Evolutionary conservation across 495 filamentous ascomycete genomes (phyloP).

Genomic region (Lichina pygmaea): DNA sequence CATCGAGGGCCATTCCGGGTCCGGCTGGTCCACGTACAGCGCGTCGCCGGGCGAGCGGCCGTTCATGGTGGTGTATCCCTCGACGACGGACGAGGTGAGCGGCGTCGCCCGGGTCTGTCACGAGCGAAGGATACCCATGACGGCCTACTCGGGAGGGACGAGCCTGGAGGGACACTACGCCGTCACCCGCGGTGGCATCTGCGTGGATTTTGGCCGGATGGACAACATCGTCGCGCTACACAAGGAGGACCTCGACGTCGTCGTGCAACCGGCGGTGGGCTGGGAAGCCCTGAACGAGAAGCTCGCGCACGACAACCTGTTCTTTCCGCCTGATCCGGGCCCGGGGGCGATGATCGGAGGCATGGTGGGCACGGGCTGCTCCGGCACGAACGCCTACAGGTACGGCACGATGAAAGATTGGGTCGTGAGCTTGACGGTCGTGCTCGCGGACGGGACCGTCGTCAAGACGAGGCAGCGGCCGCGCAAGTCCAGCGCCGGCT

Average conservation of each 20-base stretch:
- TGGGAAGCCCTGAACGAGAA: constrained; percentile 58
- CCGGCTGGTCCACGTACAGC: constrained; percentile 71
- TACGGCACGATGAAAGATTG: constrained; percentile 96
- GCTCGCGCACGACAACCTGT: constrained; percentile 35
- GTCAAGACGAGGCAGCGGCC: constrained; percentile 67
- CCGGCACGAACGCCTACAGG: constrained; percentile 74
- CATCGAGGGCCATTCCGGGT: constrained; percentile 44
- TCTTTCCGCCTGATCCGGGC: constrained; percentile 67
- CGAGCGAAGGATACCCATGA: constrained; percentile 39
- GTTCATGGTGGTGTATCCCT: constrained; percentile 30
- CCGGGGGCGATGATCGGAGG: constrained; percentile 76
- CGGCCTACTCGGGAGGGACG: constrained; percentile 50
- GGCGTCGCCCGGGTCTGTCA: constrained; percentile 54
- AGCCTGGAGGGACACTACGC: constrained; percentile 60
- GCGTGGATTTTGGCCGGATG: constrained; percentile 54
- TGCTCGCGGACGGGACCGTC: constrained; percentile 72
- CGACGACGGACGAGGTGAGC: constrained; percentile 39
- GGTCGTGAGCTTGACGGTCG: constrained; percentile 75
- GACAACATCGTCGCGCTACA: constrained; percentile 42
- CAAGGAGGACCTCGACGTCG: constrained; percentile 51
- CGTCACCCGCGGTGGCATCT: constrained; percentile 46
- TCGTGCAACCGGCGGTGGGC: constrained; percentile 58
- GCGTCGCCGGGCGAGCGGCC: not conserved
- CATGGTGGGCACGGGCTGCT: constrained; percentile 88
- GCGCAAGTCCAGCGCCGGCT: constrained; percentile 61